A percentile compares a stretch with the other conserved stretches of the same genome.
These are phyloP conservation scores for Rhodotorula sp. DNA, from an alignment of 1,284 basidiomycete species.

Conservation along the genomic window DNA sequence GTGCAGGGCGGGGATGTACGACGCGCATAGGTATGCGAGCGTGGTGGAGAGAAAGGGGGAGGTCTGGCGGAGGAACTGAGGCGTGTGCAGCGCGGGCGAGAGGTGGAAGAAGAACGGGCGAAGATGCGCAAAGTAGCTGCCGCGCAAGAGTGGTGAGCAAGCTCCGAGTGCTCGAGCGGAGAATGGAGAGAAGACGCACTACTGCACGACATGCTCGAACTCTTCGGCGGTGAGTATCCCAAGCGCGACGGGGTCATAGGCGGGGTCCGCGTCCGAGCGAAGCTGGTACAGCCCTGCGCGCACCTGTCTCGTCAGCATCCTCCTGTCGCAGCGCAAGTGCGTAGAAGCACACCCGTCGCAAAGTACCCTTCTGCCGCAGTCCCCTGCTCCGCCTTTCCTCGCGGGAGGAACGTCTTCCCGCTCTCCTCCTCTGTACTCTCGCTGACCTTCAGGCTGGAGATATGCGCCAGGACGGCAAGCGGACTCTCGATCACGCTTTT, in stretches of 20 bases:
- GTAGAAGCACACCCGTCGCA: constrained; percentile 4
- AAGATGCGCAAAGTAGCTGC: constrained; percentile 34
- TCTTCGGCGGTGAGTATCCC: constrained; percentile 28
- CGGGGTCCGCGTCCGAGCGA: constrained; percentile 25
- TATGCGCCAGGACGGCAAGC: constrained; percentile 31
- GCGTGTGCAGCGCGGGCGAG: constrained; percentile 24
- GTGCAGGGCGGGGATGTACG: constrained; percentile 16
- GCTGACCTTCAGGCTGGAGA: constrained; percentile 23
- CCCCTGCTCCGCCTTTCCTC: neutral
- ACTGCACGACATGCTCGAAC: constrained; percentile 26
- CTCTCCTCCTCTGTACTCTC: constrained; percentile 34
- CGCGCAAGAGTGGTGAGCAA: too few relatives aligned
- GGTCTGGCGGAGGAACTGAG: constrained; percentile 31
- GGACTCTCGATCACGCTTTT: constrained; percentile 36
- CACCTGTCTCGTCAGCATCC: neutral
- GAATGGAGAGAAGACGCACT: constrained; percentile 4
- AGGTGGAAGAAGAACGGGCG: constrained; percentile 33
- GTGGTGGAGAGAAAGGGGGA: constrained; percentile 40
- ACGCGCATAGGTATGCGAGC: constrained; percentile 20
- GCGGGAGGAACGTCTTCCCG: constrained; percentile 22
- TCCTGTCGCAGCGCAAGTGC: too few relatives aligned
- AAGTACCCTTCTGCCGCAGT: constrained; percentile 14
- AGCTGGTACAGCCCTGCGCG: constrained; percentile 28
- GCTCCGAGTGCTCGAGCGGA: neutral
- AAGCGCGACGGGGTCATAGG: constrained; percentile 30